Percentiles rank a stretch among this genome's conserved stretches.
Evolutionary conservation across 148 eudicot genomes (phyloP).

Genomic region (Heliamphora exappendiculata): DNA sequence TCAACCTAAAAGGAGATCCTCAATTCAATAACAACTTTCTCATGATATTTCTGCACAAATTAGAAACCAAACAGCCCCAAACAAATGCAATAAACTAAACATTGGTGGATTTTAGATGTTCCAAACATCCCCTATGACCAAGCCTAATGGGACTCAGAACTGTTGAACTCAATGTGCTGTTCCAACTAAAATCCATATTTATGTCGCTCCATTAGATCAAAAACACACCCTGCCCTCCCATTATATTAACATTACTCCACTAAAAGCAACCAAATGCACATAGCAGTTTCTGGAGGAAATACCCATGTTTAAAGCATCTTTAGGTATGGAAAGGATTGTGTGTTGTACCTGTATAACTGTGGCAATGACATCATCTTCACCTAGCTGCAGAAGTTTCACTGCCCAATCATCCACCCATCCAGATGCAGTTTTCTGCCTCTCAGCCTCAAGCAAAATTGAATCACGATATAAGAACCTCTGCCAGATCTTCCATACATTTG

Average conservation of each 20-base stretch:
- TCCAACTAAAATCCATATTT: background rate
- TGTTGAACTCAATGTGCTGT: background rate
- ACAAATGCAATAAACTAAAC: background rate
- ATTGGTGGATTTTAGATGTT: background rate
- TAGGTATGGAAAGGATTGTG: background rate
- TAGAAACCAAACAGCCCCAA: background rate
- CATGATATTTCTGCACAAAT: background rate
- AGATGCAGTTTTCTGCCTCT: conserved; percentile 55
- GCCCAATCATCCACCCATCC: conserved; percentile 71
- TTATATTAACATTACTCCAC: background rate
- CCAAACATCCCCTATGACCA: background rate
- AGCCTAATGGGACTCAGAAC: background rate
- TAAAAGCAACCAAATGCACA: background rate
- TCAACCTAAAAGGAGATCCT: background rate
- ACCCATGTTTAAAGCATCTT: background rate
- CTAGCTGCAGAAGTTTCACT: conserved; percentile 37
- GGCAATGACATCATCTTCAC: conserved; percentile 71
- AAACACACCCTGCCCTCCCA: background rate
- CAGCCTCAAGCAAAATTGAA: conserved; percentile 78
- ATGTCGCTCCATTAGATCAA: background rate
- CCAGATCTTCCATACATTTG: conserved; percentile 80
- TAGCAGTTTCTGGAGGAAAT: background rate
- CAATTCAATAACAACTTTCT: background rate
- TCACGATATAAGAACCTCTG: conserved; percentile 84
- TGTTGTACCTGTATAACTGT: conserved; percentile 76